Evolutionary conservation across 345 rosid genomes (phyloP), one percentile per base, ranked within the genome.

Genomic region (Conringia planisiliqua): DNA sequence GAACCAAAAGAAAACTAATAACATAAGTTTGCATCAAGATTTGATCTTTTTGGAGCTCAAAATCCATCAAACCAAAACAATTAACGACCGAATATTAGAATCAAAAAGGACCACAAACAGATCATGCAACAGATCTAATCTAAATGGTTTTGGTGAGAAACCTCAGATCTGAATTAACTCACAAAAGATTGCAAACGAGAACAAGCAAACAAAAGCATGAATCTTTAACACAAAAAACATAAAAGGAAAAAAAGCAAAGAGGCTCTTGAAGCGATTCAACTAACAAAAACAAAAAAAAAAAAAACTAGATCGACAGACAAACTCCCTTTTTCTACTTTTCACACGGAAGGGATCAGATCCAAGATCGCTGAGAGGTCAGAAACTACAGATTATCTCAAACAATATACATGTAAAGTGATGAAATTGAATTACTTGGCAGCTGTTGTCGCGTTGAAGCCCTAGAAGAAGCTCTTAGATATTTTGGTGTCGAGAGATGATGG

Each of bases 131-230:
- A 63, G 63, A 73, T 73, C 64, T 55, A 62, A 30, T 40, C 42
- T 10, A 20, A 52, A 4, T 30, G 8, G 14, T 2, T 48, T 0
- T 16, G 39, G 30, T 27, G 29, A 20, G n/a, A 70, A 33, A 59
- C 7, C 44, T 65, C 48, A 44, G 64, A 73, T 65, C 77, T 55
- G 57, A 55, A 42, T 32, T 13, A 27, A 52, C 26, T 51, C 70
- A 9, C 16, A 30, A 3, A 44, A 39, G 42, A 55, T 29, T 55
- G 10, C 35, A 70, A 36, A 60, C 47, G 18, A 47, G 38, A 20
- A 46, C 14, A 72, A 39, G 0, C 61, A 26, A 48, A 13, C 1
- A 50, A 50, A 50, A 62, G 22, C 35, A 50, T 62, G 42, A 24
- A 54, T 7, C n/a, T 27, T 72, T 24, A 68, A 55, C 52, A 26